phyloP scores from a whole-genome alignment of 208 protist species.

The Angomonas desouzai region DNA sequence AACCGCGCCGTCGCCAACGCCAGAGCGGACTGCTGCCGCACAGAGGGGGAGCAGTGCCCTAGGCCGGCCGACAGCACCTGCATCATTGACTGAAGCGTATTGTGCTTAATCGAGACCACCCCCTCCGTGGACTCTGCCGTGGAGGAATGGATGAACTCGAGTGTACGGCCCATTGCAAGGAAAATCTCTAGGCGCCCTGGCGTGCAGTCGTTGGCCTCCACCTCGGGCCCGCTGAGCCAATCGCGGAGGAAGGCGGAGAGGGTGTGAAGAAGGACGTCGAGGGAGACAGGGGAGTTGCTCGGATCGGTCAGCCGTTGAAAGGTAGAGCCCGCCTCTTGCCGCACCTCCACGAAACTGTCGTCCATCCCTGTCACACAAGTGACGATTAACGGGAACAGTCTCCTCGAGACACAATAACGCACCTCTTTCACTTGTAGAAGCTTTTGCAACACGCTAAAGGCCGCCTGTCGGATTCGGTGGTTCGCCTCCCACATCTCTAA shows the following conservation, averaged over 20 bases:
- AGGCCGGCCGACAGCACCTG: neutral
- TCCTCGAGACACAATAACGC: slow-evolving; percentile 20
- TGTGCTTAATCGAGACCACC: slow-evolving; percentile 13
- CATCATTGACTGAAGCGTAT: slow-evolving; percentile 15
- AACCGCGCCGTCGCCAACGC: slow-evolving; percentile 33
- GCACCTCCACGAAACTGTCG: slow-evolving; percentile 75
- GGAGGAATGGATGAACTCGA: slow-evolving; percentile 18
- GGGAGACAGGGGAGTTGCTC: slow-evolving; percentile 12
- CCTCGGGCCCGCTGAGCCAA: slow-evolving; percentile 32
- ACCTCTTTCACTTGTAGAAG: slow-evolving; percentile 19
- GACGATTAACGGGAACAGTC: slow-evolving; percentile 34
- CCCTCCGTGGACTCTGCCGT: slow-evolving; percentile 15
- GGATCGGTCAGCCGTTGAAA: slow-evolving; percentile 22
- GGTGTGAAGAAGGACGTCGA: slow-evolving; percentile 39
- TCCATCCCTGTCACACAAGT: slow-evolving; percentile 56
- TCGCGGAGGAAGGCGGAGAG: slow-evolving; percentile 37
- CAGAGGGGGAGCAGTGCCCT: neutral
- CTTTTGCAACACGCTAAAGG: slow-evolving; percentile 28
- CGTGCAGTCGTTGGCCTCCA: slow-evolving; percentile 23
- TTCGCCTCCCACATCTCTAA: slow-evolving; percentile 20
- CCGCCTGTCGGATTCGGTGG: slow-evolving; percentile 38
- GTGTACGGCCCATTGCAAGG: slow-evolving; percentile 31
- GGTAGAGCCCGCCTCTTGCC: slow-evolving; percentile 35
- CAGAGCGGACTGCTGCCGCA: slow-evolving; percentile 3
- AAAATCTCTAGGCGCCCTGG: slow-evolving; percentile 55